Evolutionary conservation across 1,284 basidiomycete genomes (phyloP).

Genomic region (Hypsizygus ulmarius): DNA sequence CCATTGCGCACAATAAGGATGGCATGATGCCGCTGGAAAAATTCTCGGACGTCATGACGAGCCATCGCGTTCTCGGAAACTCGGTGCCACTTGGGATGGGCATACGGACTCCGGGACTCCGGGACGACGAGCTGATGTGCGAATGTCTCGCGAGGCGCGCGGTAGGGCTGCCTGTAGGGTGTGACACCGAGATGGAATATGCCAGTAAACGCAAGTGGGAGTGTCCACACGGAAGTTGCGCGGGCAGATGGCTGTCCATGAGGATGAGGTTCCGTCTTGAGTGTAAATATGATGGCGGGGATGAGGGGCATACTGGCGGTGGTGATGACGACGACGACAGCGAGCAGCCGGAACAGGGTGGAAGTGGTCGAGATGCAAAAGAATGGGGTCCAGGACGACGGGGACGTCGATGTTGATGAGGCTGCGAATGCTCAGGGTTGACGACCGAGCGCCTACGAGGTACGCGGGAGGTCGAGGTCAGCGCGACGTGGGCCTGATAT

Average conservation of each 20-base stretch:
- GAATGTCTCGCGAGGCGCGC: constrained; percentile 18
- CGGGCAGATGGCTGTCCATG: constrained; percentile 10
- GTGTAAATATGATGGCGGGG: neutral
- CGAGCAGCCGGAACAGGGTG: no score
- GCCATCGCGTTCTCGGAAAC: constrained; percentile 21
- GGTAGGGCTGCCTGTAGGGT: constrained; percentile 11
- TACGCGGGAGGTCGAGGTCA: no score
- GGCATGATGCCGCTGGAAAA: constrained; percentile 24
- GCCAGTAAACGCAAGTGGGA: constrained; percentile 5
- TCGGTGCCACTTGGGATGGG: constrained; percentile 17
- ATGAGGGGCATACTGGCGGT: no score
- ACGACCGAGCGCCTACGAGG: no score
- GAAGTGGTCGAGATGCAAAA: no score
- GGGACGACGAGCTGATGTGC: constrained; percentile 15
- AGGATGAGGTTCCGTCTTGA: constrained; percentile 13
- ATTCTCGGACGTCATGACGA: constrained; percentile 17
- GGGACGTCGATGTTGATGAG: no score
- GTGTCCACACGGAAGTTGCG: constrained; percentile 9
- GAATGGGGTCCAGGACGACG: no score
- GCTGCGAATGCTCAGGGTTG: no score
- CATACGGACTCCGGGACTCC: constrained; percentile 19
- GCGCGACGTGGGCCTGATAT: no score
- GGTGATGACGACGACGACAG: no score
- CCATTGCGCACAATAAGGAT: constrained; percentile 17
- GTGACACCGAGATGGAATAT: constrained; percentile 12